Base-by-base conservation (phyloP, 108 stramenopile species). In the Conticribra guillardii region DNA sequence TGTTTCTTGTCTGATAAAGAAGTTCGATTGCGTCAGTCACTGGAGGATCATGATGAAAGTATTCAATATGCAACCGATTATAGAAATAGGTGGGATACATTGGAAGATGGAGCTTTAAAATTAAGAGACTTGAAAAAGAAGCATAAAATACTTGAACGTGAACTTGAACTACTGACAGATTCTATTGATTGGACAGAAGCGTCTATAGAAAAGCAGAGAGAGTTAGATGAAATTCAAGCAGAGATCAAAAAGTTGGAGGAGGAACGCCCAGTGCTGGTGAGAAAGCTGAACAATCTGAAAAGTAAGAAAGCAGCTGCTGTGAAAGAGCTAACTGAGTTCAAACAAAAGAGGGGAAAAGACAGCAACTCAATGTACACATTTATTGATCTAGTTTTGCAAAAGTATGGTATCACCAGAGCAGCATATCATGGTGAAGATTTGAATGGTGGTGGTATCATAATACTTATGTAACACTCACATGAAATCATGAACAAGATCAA, bases 361-460 rank as follows among this genome's bases (percentile, higher is more conserved):
- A 5, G 24, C 16, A 14, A 11, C 4, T 26, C 23, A 2, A 26
- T 61, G 17, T 61, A 61, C 45, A 26, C 23, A 27, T 24, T 24
- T 9, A 24, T 61, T 61, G 60, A 61, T 34, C 0, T 2, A 3
- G 37, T 61, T 26, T 27, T 61, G 2, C n/a, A 61, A 17, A 5
- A 28, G 22, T 61, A 61, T 37, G 37, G 24, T 17, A 61, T 61
- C 0, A 23, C 23, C 4, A 31, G 60, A 16, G 22, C 45, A 22
- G 60, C 60, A 26, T 61, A 61, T 34, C 60, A 61, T 48, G 60
- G 44, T 3, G 60, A 41, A 3, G 15, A 61, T 1, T 26, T 61
- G 33, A 61, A 61, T 61, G 60, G 60, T 46, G 60, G 32, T 9
- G 24, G 44, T 4, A 46, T 61, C 60, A 45, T 23, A 1, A 46